These are phyloP conservation scores for Litsea cubeba DNA, from an alignment of 164 flowering plant species.

Conservation along the genomic window DNA sequence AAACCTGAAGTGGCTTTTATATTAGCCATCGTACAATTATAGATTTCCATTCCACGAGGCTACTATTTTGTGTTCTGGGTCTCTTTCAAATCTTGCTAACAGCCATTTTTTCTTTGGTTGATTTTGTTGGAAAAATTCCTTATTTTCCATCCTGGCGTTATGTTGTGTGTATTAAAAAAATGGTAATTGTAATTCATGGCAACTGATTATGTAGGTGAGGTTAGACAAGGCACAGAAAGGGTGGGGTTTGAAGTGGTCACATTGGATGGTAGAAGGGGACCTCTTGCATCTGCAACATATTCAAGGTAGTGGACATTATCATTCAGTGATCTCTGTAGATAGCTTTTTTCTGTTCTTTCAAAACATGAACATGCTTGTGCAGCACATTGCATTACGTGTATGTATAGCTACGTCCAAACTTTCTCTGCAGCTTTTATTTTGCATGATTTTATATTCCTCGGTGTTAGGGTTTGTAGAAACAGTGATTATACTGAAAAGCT, in stretches of 20 bases:
- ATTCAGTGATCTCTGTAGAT: neutral
- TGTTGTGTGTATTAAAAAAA: no score
- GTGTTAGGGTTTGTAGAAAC: no score
- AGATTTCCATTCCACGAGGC: no score
- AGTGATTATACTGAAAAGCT: no score
- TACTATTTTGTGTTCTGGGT: no score
- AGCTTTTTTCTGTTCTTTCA: neutral
- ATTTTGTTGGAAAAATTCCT: no score
- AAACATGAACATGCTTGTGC: neutral
- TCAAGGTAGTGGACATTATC: constrained; percentile 32
- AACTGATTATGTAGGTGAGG: constrained; percentile 45
- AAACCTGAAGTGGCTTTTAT: no score
- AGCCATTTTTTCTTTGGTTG: no score
- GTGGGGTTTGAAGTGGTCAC: constrained; percentile 89
- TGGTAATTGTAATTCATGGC: neutral
- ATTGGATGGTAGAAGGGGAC: constrained; percentile 58
- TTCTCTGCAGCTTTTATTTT: neutral
- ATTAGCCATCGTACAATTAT: no score
- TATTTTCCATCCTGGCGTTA: no score
- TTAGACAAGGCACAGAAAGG: constrained; percentile 66
- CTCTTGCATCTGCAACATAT: constrained; percentile 54
- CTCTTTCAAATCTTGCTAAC: no score
- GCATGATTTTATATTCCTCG: no score
- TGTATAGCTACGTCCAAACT: neutral
- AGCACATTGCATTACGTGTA: neutral